A percentile compares a stretch with the other conserved stretches of the same genome.
Evolutionary conservation across 305 asterid genomes (phyloP).

Genomic region (Rubia balearica): DNA sequence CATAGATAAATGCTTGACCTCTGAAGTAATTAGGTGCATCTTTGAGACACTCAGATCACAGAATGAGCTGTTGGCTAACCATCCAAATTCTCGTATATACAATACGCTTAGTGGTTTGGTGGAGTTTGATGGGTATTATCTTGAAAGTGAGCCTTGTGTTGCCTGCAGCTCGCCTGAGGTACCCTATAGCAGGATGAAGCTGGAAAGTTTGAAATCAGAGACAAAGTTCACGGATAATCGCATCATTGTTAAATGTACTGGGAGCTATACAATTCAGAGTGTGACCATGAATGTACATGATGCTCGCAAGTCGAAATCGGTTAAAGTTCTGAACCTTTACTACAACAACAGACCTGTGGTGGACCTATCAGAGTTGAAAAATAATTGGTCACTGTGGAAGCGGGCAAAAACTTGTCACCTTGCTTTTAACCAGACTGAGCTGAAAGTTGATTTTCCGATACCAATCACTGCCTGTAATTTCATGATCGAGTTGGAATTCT

Average conservation of each 20-base stretch:
- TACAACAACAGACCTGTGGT: constrained; percentile 98
- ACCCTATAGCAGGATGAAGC: constrained; percentile 95
- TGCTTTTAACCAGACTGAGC: constrained; percentile 89
- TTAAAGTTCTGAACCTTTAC: constrained; percentile 92
- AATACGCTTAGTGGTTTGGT: constrained; percentile 96
- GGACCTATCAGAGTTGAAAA: constrained; percentile 92
- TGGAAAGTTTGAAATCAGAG: constrained; percentile 94
- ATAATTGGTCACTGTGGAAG: constrained; percentile 98
- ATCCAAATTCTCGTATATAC: constrained; percentile 99
- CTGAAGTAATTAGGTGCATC: constrained; percentile 72
- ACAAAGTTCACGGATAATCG: constrained; percentile 98
- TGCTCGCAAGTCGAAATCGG: constrained; percentile 97
- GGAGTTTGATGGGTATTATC: constrained; percentile 99
- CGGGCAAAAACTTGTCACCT: constrained; percentile 98
- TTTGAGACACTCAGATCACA: constrained; percentile 92
- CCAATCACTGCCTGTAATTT: constrained; percentile 98
- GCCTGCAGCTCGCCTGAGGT: constrained; percentile 99
- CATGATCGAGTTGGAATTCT: constrained; percentile 97
- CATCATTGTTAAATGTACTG: constrained; percentile 97
- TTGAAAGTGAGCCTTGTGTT: constrained; percentile 99
- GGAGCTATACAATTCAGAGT: constrained; percentile 98
- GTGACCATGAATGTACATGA: constrained; percentile 99
- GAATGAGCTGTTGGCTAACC: constrained; percentile 98
- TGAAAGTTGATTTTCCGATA: constrained; percentile 91
- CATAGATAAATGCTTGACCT: constrained; percentile 75